A percentile compares a stretch with the other conserved stretches of the same genome.
Conservation (phyloP, 306 rosid genomes). For the Biancaea sappan region DNA sequence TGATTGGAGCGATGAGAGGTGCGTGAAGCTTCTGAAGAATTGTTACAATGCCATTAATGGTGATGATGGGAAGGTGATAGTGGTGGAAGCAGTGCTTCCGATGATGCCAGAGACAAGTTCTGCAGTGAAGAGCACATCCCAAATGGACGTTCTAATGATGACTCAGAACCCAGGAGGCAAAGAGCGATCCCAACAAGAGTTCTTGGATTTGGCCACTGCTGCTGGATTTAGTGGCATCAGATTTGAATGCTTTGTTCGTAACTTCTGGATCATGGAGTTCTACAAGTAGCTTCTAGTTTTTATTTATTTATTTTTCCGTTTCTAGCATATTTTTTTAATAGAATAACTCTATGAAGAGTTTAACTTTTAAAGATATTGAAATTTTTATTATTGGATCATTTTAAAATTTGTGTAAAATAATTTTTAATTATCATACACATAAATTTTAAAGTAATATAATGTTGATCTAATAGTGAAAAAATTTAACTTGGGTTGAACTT, state of each 20-base stretch:
- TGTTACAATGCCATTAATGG: too few relatives aligned
- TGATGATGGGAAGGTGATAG: neutral
- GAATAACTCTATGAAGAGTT: too few relatives aligned
- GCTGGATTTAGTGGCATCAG: slow-evolving; percentile 42
- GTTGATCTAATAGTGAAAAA: too few relatives aligned
- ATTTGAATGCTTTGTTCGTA: slow-evolving; percentile 15
- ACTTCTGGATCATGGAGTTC: slow-evolving; percentile 37
- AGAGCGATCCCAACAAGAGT: slow-evolving; percentile 41
- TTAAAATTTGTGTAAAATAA: too few relatives aligned
- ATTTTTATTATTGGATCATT: too few relatives aligned
- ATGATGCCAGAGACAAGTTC: neutral
- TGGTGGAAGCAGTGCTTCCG: slow-evolving; percentile 21
- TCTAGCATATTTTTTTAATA: too few relatives aligned
- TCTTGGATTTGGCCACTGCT: slow-evolving; percentile 26
- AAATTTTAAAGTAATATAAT: too few relatives aligned
- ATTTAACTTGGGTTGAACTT: too few relatives aligned
- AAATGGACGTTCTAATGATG: slow-evolving; percentile 40
- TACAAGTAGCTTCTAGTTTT: neutral
- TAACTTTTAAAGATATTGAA: too few relatives aligned
- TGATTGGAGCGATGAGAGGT: slow-evolving; percentile 40
- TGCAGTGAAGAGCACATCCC: neutral
- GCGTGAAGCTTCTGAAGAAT: slow-evolving; percentile 36
- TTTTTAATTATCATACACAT: too few relatives aligned
- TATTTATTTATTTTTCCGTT: too few relatives aligned
- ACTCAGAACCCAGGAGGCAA: slow-evolving; percentile 44